Base-by-base conservation (phyloP, 1,284 basidiomycete genomes). In the Amylostereum areolatum region DNA sequence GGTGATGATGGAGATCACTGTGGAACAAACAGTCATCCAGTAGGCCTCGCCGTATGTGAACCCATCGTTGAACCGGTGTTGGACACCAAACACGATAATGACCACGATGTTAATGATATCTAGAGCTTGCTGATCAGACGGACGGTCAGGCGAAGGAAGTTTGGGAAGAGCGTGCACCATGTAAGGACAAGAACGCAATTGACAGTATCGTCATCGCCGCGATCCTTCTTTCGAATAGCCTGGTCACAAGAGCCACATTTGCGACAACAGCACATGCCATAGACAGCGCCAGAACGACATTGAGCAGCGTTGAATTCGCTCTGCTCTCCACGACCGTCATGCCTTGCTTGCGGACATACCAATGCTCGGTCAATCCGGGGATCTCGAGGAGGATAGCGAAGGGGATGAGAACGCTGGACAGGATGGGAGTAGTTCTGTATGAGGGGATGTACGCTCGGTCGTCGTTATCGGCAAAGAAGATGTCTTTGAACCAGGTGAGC, bases 21-120 rank as follows among this genome's bases (percentile, higher is more conserved):
- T 92, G 0, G 86, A 86, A 56, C 86, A 89, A 6, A 90, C 69
- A 0, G 84, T 88, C 67, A 89, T 78, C 89, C 89, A 94, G 61
- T 84, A 93, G 0, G 88, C 74, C 58, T 86, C 77, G 1, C 81
- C 77, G 51, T 81, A 85, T 1, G 84, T 83, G 63, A 85, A 88
- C 0, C 81, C 85, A 47, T 85, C 84, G 56, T 83, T 73, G 48
- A 78, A 75, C 2, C 78, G 71, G 61, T 86, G 84, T 41, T 77
- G 67, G 0, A 83, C 70, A 28, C 83, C 88, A 54, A 92, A 92
- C 2, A 73, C 61, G 2, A 70, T 77, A 3, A 93, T 72, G 5
- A 75, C 72, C 18, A 73, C 61, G 29, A 87, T 75, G 55, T 89
- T 91, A 63, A 92, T 81, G 2, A 81, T 48, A 63, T 92, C 90